phyloP scores from a whole-genome alignment of 2,329 filamentous ascomycete genomes.

The Fusarium caatingaense region DNA sequence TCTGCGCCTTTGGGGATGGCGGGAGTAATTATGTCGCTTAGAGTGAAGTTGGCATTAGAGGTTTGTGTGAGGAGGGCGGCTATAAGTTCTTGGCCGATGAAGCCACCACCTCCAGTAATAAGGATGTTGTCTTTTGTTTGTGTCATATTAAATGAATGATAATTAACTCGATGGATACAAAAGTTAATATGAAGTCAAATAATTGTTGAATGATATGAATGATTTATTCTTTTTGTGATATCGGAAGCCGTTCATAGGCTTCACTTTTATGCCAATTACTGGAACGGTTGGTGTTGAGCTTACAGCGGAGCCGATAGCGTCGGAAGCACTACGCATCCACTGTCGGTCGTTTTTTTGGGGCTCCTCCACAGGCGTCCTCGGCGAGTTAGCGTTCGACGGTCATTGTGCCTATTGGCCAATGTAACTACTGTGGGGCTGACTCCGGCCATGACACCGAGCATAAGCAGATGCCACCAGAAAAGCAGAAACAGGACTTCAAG shows the following conservation, averaged over 20 bases:
- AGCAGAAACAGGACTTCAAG: neutral
- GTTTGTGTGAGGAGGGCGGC: conserved; percentile 61
- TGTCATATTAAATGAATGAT: conserved; percentile 10
- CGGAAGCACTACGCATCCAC: neutral
- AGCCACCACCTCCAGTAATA: conserved; percentile 73
- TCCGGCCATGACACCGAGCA: conserved; percentile 8
- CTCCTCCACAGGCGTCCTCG: neutral
- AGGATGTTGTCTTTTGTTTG: conserved; percentile 55
- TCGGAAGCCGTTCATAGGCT: neutral
- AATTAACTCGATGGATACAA: fast-evolving
- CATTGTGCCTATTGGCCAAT: conserved; percentile 7
- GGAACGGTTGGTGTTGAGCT: neutral
- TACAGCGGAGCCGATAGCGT: neutral
- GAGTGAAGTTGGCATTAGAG: conserved; percentile 56
- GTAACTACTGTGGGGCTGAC: fast-evolving
- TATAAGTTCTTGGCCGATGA: conserved; percentile 72
- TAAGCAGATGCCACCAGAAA: neutral
- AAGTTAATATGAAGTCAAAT: neutral
- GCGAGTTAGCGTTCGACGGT: neutral
- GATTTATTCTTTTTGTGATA: neutral
- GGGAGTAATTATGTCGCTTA: conserved; percentile 68
- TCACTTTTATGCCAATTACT: neutral
- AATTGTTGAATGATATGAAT: neutral
- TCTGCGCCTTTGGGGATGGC: conserved; percentile 56
- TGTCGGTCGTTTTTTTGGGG: neutral